phyloP scores from a whole-genome alignment of 2,329 filamentous ascomycete genomes.

The Podosphaera xanthii region DNA sequence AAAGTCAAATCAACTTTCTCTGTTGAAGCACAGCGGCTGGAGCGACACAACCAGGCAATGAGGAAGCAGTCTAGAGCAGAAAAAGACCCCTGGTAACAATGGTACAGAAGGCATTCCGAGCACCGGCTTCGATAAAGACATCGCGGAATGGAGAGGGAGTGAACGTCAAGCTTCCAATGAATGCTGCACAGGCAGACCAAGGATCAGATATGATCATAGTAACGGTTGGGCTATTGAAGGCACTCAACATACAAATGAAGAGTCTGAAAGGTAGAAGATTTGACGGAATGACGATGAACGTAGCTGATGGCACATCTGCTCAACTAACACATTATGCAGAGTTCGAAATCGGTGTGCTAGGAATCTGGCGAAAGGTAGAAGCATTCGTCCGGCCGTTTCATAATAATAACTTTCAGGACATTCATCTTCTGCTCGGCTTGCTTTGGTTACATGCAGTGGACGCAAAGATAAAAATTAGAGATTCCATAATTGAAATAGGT shows the following conservation, averaged over 20 bases:
- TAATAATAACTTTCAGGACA: background rate
- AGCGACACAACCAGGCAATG: too few relatives aligned
- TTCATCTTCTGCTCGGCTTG: background rate
- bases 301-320: background rate
- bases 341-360: background rate
- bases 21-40: too few relatives aligned
- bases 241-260: background rate
- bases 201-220: background rate
- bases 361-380: background rate
- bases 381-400: background rate
- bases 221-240: background rate
- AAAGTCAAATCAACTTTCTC: too few relatives aligned
- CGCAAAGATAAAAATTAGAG: background rate
- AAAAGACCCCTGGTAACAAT: too few relatives aligned
- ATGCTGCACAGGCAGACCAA: background rate
- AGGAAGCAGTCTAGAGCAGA: background rate
- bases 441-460: background rate
- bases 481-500: background rate
- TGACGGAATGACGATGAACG: background rate
- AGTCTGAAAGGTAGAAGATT: background rate
- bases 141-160: background rate
- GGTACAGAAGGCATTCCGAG: too few relatives aligned
- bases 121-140: background rate
- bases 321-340: background rate
- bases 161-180: background rate